Percentiles rank a stretch among this genome's conserved stretches.
These are phyloP conservation scores for Rhodotorula toruloides DNA, from an alignment of 768 basidiomycete genomes.

Conservation along the genomic window DNA sequence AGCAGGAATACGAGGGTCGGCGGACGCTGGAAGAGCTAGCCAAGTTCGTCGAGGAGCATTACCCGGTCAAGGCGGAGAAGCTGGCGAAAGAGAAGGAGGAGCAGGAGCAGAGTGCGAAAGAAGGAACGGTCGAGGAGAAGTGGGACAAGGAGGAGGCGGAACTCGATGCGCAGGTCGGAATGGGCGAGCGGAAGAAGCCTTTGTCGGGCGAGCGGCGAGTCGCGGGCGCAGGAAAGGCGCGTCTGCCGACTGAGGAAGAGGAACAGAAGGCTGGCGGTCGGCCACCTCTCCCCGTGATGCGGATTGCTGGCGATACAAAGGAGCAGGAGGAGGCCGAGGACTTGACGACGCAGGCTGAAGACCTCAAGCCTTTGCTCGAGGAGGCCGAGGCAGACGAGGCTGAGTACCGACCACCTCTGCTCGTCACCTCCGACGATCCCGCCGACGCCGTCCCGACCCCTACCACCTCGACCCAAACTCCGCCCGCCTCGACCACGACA, in stretches of 20 bases:
- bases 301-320: no score
- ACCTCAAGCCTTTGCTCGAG: no score
- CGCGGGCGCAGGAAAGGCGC: constrained; percentile 16
- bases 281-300: constrained; percentile 10
- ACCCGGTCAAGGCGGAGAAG: constrained; percentile 10
- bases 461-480: neutral
- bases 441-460: neutral
- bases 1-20: constrained; percentile 23
- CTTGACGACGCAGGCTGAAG: no score
- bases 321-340: no score
- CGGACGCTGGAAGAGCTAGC: constrained; percentile 28
- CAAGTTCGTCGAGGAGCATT: constrained; percentile 30
- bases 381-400: neutral
- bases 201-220: neutral
- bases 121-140: neutral
- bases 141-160: constrained; percentile 1
- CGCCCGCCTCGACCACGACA: neutral
- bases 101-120: constrained; percentile 1
- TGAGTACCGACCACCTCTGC: neutral
- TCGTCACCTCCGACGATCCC: constrained; percentile 7
- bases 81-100: neutral
- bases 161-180: neutral
- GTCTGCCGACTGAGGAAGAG: constrained; percentile 8
- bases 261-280: neutral
- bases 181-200: neutral